phyloP scores from a whole-genome alignment of 306 rosid genomes.

The Pueraria montana region DNA sequence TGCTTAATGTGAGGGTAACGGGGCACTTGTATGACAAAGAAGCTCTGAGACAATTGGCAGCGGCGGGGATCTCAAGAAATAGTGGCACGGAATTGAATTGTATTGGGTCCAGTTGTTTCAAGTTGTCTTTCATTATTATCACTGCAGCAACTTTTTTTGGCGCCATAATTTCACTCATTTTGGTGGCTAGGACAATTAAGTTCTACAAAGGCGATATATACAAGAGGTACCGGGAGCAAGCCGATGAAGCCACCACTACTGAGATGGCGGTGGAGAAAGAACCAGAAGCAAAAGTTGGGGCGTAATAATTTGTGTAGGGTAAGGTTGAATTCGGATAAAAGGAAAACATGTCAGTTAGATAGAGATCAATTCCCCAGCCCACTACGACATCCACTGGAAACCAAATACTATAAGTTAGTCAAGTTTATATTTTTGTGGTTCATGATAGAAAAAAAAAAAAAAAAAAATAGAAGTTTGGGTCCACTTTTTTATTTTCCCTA shows the following conservation, averaged over 20 bases:
- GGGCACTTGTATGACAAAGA: constrained; percentile 64
- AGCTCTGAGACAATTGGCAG: constrained; percentile 48
- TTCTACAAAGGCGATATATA: constrained; percentile 60
- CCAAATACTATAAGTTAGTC: not conserved
- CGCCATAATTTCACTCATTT: constrained; percentile 48
- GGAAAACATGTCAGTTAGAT: not conserved
- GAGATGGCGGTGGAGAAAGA: not conserved
- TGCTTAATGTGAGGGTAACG: constrained; percentile 55
- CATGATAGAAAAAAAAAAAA: too few species aligned
- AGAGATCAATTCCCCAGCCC: not conserved
- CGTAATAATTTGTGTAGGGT: not conserved
- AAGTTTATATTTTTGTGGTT: not conserved
- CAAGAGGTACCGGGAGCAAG: constrained; percentile 44
- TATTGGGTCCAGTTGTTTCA: constrained; percentile 52
- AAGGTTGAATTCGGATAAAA: not conserved
- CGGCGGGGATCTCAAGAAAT: constrained; percentile 20
- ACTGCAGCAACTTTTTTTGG: constrained; percentile 54
- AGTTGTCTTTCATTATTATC: constrained; percentile 55
- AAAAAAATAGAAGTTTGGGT: not conserved
- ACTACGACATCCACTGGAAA: not conserved
- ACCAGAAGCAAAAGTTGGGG: not conserved
- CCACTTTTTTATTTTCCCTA: not conserved
- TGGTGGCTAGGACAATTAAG: constrained; percentile 65
- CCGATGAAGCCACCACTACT: too few species aligned
- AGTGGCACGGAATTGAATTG: constrained; percentile 51